phyloP scores from a whole-genome alignment of 2,329 filamentous ascomycete species.

The Pseudocercospora vitis region DNA sequence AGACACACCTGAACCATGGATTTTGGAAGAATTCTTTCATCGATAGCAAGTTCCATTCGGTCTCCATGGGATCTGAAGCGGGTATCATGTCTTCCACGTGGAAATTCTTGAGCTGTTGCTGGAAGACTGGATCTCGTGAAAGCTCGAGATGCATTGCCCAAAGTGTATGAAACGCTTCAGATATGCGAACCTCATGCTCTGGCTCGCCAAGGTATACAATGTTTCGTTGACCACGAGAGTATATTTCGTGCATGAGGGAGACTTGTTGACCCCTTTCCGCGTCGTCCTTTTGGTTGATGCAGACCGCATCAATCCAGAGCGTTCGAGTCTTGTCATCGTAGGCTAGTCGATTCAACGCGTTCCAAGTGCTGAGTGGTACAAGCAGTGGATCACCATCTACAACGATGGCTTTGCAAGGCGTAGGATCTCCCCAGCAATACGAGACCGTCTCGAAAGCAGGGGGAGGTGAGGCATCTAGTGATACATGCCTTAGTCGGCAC shows the following conservation, averaged over 20 bases:
- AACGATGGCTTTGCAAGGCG: background rate
- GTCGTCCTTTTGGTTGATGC: background rate
- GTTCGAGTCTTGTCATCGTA: background rate
- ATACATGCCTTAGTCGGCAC: background rate
- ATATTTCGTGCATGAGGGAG: background rate
- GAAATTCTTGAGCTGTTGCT: background rate
- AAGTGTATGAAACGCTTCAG: background rate
- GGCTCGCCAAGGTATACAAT: background rate
- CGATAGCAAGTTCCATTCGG: background rate
- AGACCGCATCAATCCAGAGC: background rate
- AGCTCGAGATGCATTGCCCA: background rate
- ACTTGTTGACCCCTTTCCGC: background rate
- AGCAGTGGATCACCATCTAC: background rate
- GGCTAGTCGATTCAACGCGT: background rate
- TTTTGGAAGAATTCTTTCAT: background rate
- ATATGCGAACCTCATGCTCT: background rate
- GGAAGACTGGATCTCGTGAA: background rate
- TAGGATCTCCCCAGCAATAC: constrained; percentile 1
- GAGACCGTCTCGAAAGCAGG: background rate
- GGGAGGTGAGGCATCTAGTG: background rate
- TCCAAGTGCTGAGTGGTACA: background rate
- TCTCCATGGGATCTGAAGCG: background rate
- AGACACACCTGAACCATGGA: background rate
- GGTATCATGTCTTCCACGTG: background rate
- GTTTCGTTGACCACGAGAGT: background rate